A percentile compares a stretch with the other conserved stretches of the same genome.
phyloP scores from a whole-genome alignment of 352 stramenopile genomes.

The Globisporangium nagaii region DNA sequence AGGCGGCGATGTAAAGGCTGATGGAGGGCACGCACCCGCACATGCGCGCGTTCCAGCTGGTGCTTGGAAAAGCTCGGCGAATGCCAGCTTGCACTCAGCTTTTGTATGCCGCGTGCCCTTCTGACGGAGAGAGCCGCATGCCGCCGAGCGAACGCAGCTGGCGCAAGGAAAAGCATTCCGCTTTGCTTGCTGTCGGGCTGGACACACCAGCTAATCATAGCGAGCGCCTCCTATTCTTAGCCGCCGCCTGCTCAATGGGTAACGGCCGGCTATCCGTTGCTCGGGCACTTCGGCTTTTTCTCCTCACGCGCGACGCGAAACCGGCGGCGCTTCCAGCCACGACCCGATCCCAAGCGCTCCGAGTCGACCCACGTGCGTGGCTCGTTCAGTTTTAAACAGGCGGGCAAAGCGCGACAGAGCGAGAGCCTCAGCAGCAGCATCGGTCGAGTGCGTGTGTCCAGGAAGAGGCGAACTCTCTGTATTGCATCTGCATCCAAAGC shows the following conservation, averaged over 20 bases:
- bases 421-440: not conserved
- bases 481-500: too few relatives aligned
- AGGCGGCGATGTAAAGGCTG: constrained; percentile 1
- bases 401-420: not conserved
- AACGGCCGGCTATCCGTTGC: not conserved
- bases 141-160: too few relatives aligned
- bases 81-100: not conserved
- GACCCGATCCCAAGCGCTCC: too few relatives aligned
- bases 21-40: not conserved
- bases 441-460: too few relatives aligned
- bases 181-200: not conserved
- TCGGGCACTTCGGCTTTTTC: constrained; percentile 2
- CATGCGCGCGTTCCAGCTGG: not conserved
- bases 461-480: too few relatives aligned
- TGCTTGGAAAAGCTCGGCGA: not conserved
- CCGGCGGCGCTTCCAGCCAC: not conserved
- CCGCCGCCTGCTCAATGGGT: not conserved
- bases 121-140: not conserved
- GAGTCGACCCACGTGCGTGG: too few relatives aligned
- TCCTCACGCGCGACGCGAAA: not conserved
- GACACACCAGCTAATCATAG: not conserved
- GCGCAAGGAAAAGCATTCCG: too few relatives aligned
- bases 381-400: not conserved
- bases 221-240: not conserved
- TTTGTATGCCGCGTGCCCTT: not conserved